Conservation (phyloP, 352 stramenopile genomes). For the Phytophthora gonapodyides region DNA sequence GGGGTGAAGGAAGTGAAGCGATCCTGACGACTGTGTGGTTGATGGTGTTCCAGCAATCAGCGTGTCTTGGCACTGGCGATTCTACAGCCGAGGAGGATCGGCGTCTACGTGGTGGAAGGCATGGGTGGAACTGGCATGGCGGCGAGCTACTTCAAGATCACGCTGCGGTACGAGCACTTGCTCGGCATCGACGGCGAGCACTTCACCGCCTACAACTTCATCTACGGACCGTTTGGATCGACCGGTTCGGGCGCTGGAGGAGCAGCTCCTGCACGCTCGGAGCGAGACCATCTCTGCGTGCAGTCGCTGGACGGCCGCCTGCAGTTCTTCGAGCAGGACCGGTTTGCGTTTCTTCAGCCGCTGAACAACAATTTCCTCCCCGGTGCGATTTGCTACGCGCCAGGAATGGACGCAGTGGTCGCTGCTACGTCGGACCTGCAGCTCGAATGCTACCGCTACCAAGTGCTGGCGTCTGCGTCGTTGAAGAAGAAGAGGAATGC, state of each 20-base stretch:
- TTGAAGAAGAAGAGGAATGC: conserved; percentile 63
- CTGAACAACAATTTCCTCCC: conserved; percentile 85
- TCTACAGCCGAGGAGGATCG: conserved; percentile 81
- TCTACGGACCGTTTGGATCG: conserved; percentile 77
- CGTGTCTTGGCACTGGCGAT: conserved; percentile 75
- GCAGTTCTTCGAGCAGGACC: conserved; percentile 93
- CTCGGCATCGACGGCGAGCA: conserved; percentile 89
- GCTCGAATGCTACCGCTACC: conserved; percentile 89
- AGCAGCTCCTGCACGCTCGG: conserved; percentile 16
- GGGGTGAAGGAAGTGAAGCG: conserved; percentile 1
- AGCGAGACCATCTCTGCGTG: conserved; percentile 87
- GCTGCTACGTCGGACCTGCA: conserved; percentile 81
- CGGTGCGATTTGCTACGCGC: conserved; percentile 79
- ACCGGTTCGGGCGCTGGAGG: conserved; percentile 15
- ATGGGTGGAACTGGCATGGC: conserved; percentile 75
- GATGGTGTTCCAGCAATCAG: conserved; percentile 47
- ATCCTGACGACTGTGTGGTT: conserved; percentile 6
- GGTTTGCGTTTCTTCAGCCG: conserved; percentile 85
- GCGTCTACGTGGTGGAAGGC: conserved; percentile 82
- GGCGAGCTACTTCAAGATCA: conserved; percentile 85
- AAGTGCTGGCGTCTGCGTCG: conserved; percentile 79
- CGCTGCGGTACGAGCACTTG: conserved; percentile 84
- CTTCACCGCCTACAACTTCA: conserved; percentile 93
- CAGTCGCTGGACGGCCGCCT: conserved; percentile 91
- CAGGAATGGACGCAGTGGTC: conserved; percentile 81